These are phyloP conservation scores for Isoetes engelmannii DNA, from an alignment of 83 land plant species.

Conservation along the genomic window DNA sequence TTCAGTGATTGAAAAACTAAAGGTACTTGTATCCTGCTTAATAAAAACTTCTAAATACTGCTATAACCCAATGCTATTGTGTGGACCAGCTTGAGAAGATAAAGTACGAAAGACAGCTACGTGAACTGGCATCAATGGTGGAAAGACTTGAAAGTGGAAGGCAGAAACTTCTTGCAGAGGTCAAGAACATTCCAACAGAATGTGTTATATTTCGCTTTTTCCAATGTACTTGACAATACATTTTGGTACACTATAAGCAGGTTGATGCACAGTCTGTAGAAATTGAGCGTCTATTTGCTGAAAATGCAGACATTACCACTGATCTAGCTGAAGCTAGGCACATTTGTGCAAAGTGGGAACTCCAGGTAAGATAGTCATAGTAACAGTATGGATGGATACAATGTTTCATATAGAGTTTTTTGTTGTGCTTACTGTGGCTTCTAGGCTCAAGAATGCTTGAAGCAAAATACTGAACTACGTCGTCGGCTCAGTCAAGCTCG, in stretches of 20 bases:
- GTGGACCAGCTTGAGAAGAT: constrained; percentile 10
- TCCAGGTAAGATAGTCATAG: constrained; percentile 24
- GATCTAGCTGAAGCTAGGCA: constrained; percentile 18
- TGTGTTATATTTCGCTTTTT: not conserved
- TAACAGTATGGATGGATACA: not conserved
- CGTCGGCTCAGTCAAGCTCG: constrained; percentile 21
- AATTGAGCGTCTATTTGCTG: constrained; percentile 37
- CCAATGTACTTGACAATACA: not conserved
- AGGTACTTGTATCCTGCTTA: too few relatives aligned
- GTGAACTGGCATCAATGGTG: constrained; percentile 41
- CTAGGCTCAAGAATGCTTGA: constrained; percentile 27
- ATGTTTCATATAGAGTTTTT: not conserved
- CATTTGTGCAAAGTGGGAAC: constrained; percentile 29
- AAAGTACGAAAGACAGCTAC: constrained; percentile 21
- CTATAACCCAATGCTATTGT: not conserved
- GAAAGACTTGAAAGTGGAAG: constrained; percentile 39
- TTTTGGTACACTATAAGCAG: constrained; percentile 10
- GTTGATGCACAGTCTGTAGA: constrained; percentile 37
- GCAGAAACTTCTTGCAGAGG: constrained; percentile 39
- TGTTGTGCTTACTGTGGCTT: not conserved
- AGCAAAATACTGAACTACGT: constrained; percentile 27
- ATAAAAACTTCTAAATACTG: too few relatives aligned
- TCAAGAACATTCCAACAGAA: not conserved
- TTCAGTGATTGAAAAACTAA: too few relatives aligned
- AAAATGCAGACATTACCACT: constrained; percentile 25